Evolutionary conservation across 106 monocot genomes (phyloP), one percentile per base, ranked within the genome.

Genomic region (Platanthera zijinensis): DNA sequence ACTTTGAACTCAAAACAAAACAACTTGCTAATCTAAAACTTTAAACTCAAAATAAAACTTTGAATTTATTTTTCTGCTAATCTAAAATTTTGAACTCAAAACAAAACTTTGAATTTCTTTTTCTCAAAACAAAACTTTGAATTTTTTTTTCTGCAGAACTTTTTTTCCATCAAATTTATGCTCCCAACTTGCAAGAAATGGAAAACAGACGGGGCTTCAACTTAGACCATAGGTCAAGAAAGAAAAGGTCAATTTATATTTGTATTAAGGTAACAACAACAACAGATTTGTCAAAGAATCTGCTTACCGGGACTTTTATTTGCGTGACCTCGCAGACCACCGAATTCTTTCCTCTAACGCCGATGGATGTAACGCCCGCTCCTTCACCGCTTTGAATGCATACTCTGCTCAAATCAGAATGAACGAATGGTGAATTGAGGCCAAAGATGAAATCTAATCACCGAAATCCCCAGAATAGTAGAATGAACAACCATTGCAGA

Each of bases 251-350:
- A 79, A 8, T 21, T 32, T 50, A 12, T 53, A 48, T 57, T 17
- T 28, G 3, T 22, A n/a, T 48, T 52, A 47, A 48, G 48, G 8
- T n/a, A 46, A 8, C 8, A 57, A 61, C 48, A 54, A 39, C 8
- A 47, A 32, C 32, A 32, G 53, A 11, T 68, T 17, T 10, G 5
- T 49, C 39, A 51, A 18, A 72, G 0, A 56, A 77, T 30, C 48
- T 50, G 76, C 88, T 78, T 79, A 91, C 91, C 85, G 91, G 91
- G 45, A 91, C 91, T 73, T 91, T 91, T 84, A 88, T 91, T 82
- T 91, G 91, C 10, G 91, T 91, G n/a, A 91, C 91, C 48, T 88
- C 91, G 47, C 91, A 91, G 45, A n/a, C n/a, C n/a, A 91, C 80
- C 4, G 91, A 88, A 76, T 91, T 88, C 84, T 82, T 91, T 51